Percentiles rank a stretch among this genome's conserved stretches.
These are phyloP conservation scores for Gyromitra esculenta DNA, from an alignment of 2,329 filamentous ascomycete genomes.

Conservation along the genomic window DNA sequence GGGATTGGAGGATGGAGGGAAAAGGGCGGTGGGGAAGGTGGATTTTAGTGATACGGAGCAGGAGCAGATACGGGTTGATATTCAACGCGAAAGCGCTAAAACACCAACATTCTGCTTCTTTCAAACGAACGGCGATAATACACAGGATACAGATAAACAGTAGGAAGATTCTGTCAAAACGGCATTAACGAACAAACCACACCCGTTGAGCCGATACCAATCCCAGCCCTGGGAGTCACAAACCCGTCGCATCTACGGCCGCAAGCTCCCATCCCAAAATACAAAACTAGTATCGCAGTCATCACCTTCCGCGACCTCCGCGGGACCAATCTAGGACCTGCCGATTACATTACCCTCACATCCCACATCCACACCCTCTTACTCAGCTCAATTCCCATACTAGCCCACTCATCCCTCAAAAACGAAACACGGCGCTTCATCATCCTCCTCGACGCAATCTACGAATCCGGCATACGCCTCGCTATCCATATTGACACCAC, in stretches of 20 bases:
- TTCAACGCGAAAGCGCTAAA: not conserved
- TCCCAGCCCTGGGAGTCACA: not conserved
- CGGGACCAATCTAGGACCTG: conserved; percentile 72
- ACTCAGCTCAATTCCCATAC: conserved; percentile 73
- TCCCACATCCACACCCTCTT: conserved; percentile 82
- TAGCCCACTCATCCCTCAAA: conserved; percentile 69
- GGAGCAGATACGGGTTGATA: not conserved
- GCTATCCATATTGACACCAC: conserved; percentile 71
- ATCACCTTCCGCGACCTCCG: conserved; percentile 78
- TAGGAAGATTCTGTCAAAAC: not conserved
- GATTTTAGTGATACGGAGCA: conserved; percentile 20
- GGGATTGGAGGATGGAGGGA: conserved; percentile 74
- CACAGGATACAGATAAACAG: not conserved
- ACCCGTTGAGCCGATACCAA: not conserved
- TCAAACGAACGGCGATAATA: not conserved
- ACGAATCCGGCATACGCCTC: conserved; percentile 82
- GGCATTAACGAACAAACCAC: not conserved
- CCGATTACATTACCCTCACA: conserved; percentile 83
- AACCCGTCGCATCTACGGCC: conserved; percentile 68
- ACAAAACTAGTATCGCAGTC: conserved; percentile 68
- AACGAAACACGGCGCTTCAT: conserved; percentile 85
- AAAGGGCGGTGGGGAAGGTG: conserved; percentile 56
- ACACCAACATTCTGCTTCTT: not conserved
- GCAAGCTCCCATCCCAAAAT: conserved; percentile 69
- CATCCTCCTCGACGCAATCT: conserved; percentile 80